Evolutionary conservation across 306 rosid genomes (phyloP).

Genomic region (Acacia melanoxylon): DNA sequence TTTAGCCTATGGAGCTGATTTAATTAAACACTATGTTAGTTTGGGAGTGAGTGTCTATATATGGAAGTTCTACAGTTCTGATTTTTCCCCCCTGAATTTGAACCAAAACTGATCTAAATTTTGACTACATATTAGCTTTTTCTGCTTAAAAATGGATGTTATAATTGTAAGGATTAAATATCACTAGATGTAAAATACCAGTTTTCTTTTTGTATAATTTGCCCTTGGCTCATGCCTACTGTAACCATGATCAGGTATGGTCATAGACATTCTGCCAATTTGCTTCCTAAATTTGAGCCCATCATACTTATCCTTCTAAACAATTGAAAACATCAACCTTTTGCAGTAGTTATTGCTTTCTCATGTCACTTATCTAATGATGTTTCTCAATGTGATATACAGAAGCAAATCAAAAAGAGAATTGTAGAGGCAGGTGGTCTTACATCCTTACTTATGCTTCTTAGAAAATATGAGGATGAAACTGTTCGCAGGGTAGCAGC

Average conservation of each 20-base stretch:
- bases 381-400: conserved; percentile 44
- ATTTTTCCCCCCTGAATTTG: background rate
- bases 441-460: conserved; percentile 90
- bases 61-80: background rate
- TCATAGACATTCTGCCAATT: background rate
- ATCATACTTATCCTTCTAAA: conserved; percentile 11
- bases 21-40: background rate
- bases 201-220: background rate
- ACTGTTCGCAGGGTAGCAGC: conserved; percentile 97
- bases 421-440: conserved; percentile 98
- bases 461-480: conserved; percentile 94
- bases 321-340: background rate
- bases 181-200: background rate
- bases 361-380: conserved; percentile 22
- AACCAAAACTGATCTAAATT: background rate
- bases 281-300: conserved; percentile 11
- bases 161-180: background rate
- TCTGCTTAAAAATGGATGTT: background rate
- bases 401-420: conserved; percentile 91
- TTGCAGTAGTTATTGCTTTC: background rate
- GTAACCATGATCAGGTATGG: background rate
- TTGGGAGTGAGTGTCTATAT: background rate
- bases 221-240: background rate
- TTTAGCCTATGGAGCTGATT: background rate
- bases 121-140: background rate